Evolutionary conservation across 192 early-diverging fungal species (phyloP).

Genomic region (Rhizoclosmatium sp.): DNA sequence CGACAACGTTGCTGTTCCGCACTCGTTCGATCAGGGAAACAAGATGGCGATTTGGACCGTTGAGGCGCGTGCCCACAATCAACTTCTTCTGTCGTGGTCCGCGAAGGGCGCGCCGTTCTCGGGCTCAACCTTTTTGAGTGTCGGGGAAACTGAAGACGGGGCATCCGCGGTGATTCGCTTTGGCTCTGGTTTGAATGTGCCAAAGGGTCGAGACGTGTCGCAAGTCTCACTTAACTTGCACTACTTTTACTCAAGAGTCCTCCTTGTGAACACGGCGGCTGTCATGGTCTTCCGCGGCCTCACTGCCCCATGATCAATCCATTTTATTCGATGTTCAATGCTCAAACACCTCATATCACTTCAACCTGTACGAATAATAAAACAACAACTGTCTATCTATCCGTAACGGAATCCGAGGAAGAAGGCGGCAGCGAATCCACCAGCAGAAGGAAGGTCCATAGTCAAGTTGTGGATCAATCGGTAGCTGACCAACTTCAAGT

Average conservation of each 20-base stretch:
- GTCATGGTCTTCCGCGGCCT: not conserved
- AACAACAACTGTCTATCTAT: not conserved
- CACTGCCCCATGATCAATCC: not conserved
- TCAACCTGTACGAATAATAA: not conserved
- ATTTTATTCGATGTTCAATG: not conserved
- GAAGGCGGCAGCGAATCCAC: slow-evolving; percentile 38
- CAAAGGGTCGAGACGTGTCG: not conserved
- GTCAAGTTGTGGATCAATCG: slow-evolving; percentile 48
- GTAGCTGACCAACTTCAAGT: slow-evolving; percentile 32
- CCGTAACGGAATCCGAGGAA: not conserved
- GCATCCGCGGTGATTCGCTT: not conserved
- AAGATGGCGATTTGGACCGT: slow-evolving; percentile 10
- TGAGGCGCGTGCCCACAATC: not conserved
- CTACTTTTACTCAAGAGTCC: slow-evolving; percentile 2
- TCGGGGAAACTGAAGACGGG: not conserved
- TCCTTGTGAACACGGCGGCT: slow-evolving; percentile 14
- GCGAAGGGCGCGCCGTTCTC: not conserved
- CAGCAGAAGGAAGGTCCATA: slow-evolving; percentile 45
- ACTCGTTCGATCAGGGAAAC: not conserved
- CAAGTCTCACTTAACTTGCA: not conserved
- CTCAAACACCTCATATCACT: not conserved
- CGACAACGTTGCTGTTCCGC: not conserved
- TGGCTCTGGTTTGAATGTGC: slow-evolving; percentile 4
- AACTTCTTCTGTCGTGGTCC: slow-evolving; percentile 1
- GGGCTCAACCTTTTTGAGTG: not conserved